Percentiles rank a stretch among this genome's conserved stretches.
phyloP scores from a whole-genome alignment of 768 basidiomycete species.

The Russula brevipes region DNA sequence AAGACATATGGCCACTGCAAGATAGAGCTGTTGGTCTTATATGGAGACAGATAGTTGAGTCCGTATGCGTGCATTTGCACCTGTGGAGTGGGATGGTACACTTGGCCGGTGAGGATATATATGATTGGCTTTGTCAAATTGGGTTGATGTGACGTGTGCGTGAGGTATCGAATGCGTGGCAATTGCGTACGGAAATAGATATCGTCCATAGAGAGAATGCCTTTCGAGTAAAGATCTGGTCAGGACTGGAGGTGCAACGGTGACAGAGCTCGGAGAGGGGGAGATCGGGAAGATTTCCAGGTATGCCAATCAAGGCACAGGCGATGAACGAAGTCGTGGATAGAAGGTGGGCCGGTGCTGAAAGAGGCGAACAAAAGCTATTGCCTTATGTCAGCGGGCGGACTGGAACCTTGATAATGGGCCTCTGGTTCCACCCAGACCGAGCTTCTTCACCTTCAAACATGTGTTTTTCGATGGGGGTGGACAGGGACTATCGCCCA shows the following conservation, averaged over 20 bases:
- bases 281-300: neutral
- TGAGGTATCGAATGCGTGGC: neutral
- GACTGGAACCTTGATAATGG: slow-evolving; percentile 25
- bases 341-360: too few species aligned
- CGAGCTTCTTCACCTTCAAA: slow-evolving; percentile 55
- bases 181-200: neutral
- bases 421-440: slow-evolving; percentile 30
- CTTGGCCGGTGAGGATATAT: slow-evolving; percentile 16
- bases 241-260: neutral
- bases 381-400: too few species aligned
- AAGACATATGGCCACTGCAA: slow-evolving; percentile 1
- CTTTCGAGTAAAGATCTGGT: neutral
- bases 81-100: slow-evolving; percentile 16
- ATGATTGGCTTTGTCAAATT: slow-evolving; percentile 7
- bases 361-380: too few species aligned
- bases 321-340: neutral
- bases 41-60: slow-evolving; percentile 18
- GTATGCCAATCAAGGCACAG: neutral
- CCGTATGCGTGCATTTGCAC: slow-evolving; percentile 11
- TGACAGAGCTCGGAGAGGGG: neutral
- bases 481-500: slow-evolving; percentile 86
- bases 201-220: neutral
- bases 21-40: slow-evolving; percentile 3
- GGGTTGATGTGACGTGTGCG: slow-evolving; percentile 7
- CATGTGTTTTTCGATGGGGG: slow-evolving; percentile 57